These are phyloP conservation scores for Backusella mclennaniae DNA, from an alignment of 192 early-diverging fungal genomes.

Conservation along the genomic window DNA sequence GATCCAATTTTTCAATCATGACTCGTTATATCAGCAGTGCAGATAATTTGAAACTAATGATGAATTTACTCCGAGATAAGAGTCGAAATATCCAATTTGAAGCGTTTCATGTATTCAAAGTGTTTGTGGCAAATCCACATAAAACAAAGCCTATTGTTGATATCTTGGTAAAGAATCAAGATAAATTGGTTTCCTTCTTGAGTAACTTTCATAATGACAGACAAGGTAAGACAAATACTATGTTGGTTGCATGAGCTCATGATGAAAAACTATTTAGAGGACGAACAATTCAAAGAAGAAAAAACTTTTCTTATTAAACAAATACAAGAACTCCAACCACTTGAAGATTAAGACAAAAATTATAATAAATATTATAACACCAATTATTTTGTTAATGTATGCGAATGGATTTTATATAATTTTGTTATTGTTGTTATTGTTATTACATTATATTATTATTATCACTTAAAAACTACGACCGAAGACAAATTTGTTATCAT, in stretches of 20 bases:
- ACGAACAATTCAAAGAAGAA: conserved; percentile 99
- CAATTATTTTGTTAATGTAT: background rate
- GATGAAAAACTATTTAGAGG: conserved; percentile 52
- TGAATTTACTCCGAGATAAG: conserved; percentile 92
- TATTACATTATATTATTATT: background rate
- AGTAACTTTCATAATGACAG: conserved; percentile 94
- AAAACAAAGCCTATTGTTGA: conserved; percentile 91
- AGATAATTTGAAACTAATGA: conserved; percentile 96
- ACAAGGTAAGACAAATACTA: conserved; percentile 58
- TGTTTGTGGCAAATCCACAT: conserved; percentile 98
- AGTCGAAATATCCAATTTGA: conserved; percentile 99
- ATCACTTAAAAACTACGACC: background rate
- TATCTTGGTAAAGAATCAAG: conserved; percentile 91
- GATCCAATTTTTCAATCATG: conserved; percentile 95
- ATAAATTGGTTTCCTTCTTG: conserved; percentile 85
- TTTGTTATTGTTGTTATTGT: background rate
- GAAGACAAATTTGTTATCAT: no score
- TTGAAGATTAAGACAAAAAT: conserved; percentile 18
- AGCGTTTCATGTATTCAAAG: conserved; percentile 99
- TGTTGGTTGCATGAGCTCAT: background rate
- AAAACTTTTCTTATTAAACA: conserved; percentile 94
- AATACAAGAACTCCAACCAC: conserved; percentile 57
- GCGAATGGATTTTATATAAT: background rate
- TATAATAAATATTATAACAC: background rate
- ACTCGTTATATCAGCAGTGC: conserved; percentile 87